Evolutionary conservation across 805 yeast genomes (phyloP).

Genomic region (Scheffersomyces ergatensis): DNA sequence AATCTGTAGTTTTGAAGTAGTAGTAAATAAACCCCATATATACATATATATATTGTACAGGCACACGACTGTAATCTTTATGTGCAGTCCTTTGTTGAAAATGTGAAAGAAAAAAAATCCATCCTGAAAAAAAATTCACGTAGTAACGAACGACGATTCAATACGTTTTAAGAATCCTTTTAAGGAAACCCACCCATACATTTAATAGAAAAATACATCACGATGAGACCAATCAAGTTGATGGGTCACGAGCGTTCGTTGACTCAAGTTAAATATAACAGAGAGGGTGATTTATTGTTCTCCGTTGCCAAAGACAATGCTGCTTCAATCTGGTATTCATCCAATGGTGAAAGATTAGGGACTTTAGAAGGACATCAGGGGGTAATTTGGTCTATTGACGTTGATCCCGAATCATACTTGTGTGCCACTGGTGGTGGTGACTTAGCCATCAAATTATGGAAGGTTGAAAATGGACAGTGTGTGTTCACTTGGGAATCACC

Average conservation of each 20-base stretch:
- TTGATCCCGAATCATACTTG: constrained; percentile 63
- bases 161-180: too few species aligned
- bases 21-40: too few species aligned
- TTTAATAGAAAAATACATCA: constrained; percentile 3
- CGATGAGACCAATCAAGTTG: constrained; percentile 54
- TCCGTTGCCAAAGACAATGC: constrained; percentile 89
- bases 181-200: too few species aligned
- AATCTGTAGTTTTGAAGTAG: too few species aligned
- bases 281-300: constrained; percentile 91
- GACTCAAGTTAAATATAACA: constrained; percentile 93
- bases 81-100: too few species aligned
- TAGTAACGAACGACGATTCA: too few species aligned
- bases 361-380: constrained; percentile 84
- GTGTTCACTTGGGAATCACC: constrained; percentile 69
- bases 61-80: too few species aligned
- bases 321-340: constrained; percentile 90
- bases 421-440: constrained; percentile 93
- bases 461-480: constrained; percentile 72
- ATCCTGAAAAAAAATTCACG: neutral
- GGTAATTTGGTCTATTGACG: constrained; percentile 93
- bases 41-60: too few species aligned
- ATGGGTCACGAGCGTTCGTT: constrained; percentile 98
- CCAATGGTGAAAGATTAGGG: constrained; percentile 95
- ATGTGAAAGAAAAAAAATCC: too few species aligned
- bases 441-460: constrained; percentile 81